Base-by-base conservation (phyloP, 192 early-diverging fungal genomes). In the Geranomyces michiganensis region DNA sequence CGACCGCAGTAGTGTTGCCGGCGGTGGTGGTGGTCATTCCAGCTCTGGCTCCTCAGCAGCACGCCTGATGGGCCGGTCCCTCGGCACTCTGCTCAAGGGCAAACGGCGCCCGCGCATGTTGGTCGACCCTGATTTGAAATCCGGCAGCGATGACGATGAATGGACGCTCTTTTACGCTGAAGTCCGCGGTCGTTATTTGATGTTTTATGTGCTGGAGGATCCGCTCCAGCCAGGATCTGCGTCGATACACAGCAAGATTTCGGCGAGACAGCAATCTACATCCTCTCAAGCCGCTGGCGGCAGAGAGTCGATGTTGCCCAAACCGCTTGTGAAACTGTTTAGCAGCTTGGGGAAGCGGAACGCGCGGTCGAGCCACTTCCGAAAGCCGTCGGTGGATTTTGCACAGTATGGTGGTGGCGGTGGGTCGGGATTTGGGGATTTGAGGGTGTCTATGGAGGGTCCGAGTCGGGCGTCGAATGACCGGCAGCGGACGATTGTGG, bases 131-230 rank as follows among this genome's bases (percentile, higher is more conserved):
- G 33, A 15, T 6, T 5, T 43, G 17, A 17, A 17, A 22, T 10
- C 43, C 43, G 12, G 17, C 24, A 62, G 17, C 21, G 76, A 79
- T 10, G 77, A 77, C 21, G 80, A 79, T 17, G 78, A 82, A 27
- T 82, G 80, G 80, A 60, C 24, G 10, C 26, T 83, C 6, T 80
- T 68, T 64, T 83, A 75, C 46, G 75, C 70, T 1, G 81, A 83
- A 75, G 74, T 83, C 29, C 51, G 81, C 7, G 81, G 73, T 22
- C 73, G 76, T 19, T 83, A 80, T 51, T 64, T 83, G 78, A 73
- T 83, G 48, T 83, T 83, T 56, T 83, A 80, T 58, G 56, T 70
- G 8, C 53, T 82, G 17, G 63, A 64, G 29, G 64, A 65, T 19
- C 29, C 55, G 41, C 60, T 48, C 10, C 71, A 45, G 17, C 67